Evolutionary conservation across 2,329 filamentous ascomycete species (phyloP).

Genomic region (Fusarium heterosporum): DNA sequence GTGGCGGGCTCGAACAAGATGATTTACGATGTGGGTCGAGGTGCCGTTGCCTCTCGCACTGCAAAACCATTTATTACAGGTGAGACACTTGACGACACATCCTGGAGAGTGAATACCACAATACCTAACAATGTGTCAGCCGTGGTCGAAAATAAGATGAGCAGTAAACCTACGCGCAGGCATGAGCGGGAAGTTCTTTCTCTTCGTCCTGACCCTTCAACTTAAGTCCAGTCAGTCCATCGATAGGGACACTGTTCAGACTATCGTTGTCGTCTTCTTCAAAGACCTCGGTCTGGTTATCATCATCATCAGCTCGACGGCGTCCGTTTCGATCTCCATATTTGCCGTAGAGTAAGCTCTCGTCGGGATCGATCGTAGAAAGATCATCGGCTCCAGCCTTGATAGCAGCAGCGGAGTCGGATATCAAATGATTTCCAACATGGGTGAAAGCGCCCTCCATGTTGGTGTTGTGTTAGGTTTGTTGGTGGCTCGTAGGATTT

Average conservation of each 20-base stretch:
- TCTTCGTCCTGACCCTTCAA: conserved; percentile 76
- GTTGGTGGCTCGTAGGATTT: conserved; percentile 45
- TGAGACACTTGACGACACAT: conserved; percentile 95
- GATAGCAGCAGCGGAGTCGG: conserved; percentile 85
- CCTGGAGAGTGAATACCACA: conserved; percentile 97
- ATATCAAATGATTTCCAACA: conserved; percentile 86
- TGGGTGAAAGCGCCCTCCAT: conserved; percentile 93
- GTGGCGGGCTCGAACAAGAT: conserved; percentile 94
- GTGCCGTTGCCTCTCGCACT: conserved; percentile 96
- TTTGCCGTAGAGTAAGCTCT: conserved; percentile 81
- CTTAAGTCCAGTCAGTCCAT: conserved; percentile 75
- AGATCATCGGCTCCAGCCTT: conserved; percentile 85
- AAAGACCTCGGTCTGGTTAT: conserved; percentile 85
- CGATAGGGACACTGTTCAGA: conserved; percentile 82
- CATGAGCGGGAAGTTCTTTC: conserved; percentile 91
- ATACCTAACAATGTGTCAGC: conserved; percentile 69
- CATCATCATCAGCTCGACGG: conserved; percentile 85
- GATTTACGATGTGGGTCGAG: conserved; percentile 98
- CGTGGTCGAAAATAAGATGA: conserved; percentile 10
- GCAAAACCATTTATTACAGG: conserved; percentile 99
- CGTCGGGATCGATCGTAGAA: conserved; percentile 79
- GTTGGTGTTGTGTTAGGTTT: conserved; percentile 47
- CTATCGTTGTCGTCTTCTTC: conserved; percentile 85
- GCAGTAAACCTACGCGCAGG: conserved; percentile 83
- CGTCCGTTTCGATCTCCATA: conserved; percentile 70